Evolutionary conservation across 768 basidiomycete genomes (phyloP).

Genomic region (Termitomyces sp.): DNA sequence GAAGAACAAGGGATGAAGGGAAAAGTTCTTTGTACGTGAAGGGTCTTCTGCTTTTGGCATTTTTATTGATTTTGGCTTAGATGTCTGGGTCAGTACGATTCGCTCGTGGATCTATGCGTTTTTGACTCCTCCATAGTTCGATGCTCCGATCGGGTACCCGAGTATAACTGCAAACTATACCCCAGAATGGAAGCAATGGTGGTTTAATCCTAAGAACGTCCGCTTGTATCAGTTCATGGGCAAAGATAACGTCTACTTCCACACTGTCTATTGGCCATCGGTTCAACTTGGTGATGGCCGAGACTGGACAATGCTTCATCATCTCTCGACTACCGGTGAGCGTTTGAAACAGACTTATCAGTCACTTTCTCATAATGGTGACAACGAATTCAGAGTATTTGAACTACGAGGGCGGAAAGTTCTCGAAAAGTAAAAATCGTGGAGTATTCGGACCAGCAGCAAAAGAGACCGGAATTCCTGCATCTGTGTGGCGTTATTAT

Average conservation of each 20-base stretch:
- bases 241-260: constrained; percentile 99
- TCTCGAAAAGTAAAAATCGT: constrained; percentile 95
- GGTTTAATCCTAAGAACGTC: constrained; percentile 89
- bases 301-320: constrained; percentile 91
- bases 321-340: constrained; percentile 91
- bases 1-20: constrained; percentile 81
- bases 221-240: constrained; percentile 99
- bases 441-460: constrained; percentile 97
- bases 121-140: constrained; percentile 64
- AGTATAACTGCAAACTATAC: constrained; percentile 97
- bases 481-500: constrained; percentile 97
- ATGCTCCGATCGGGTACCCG: constrained; percentile 94
- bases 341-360: neutral
- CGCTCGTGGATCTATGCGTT: neutral
- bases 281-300: constrained; percentile 86
- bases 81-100: constrained; percentile 80
- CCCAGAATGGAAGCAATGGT: constrained; percentile 94
- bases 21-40: constrained; percentile 90
- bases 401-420: constrained; percentile 98
- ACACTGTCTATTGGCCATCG: constrained; percentile 92
- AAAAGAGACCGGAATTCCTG: constrained; percentile 87
- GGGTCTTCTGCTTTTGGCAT: neutral
- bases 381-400: constrained; percentile 61
- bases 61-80: constrained; percentile 32
- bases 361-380: neutral